These are phyloP conservation scores for Leccinum arenicola DNA, from an alignment of 768 basidiomycete species.

Conservation along the genomic window DNA sequence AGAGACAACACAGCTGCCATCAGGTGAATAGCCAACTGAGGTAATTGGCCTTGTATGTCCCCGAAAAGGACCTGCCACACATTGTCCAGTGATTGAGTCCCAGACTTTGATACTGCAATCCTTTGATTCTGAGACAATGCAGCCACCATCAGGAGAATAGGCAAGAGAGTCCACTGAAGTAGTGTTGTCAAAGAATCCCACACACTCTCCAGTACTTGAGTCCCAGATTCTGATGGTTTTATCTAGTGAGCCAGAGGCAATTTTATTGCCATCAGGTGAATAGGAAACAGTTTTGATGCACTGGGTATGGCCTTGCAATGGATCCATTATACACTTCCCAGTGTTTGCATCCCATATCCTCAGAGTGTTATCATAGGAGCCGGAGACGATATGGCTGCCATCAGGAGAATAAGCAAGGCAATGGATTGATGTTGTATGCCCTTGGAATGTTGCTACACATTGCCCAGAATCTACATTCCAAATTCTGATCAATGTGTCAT, in stretches of 20 bases:
- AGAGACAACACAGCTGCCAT: constrained; percentile 15
- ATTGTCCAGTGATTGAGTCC: constrained; percentile 12
- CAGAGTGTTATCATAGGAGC: background rate
- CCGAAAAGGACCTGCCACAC: constrained; percentile 14
- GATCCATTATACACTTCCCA: constrained; percentile 9
- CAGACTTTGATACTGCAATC: constrained; percentile 21
- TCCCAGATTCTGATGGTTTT: constrained; percentile 21
- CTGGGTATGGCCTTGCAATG: background rate
- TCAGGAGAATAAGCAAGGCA: constrained; percentile 16
- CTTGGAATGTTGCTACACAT: constrained; percentile 1
- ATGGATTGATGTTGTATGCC: background rate
- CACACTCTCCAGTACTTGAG: constrained; percentile 3
- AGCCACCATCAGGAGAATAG: constrained; percentile 24
- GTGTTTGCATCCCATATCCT: constrained; percentile 17
- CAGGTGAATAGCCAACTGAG: constrained; percentile 14
- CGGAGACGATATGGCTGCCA: constrained; percentile 14
- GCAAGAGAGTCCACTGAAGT: constrained; percentile 15
- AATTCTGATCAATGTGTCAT: constrained; percentile 11
- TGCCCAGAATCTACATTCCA: constrained; percentile 17
- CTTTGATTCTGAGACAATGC: constrained; percentile 25
- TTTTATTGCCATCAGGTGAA: constrained; percentile 23
- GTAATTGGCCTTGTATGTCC: constrained; percentile 15
- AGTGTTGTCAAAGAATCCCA: too few species aligned
- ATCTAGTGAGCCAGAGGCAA: constrained; percentile 20
- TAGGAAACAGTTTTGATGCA: constrained; percentile 9